Conservation (phyloP, 805 yeast species). For the Schwanniomyces yamadae region DNA sequence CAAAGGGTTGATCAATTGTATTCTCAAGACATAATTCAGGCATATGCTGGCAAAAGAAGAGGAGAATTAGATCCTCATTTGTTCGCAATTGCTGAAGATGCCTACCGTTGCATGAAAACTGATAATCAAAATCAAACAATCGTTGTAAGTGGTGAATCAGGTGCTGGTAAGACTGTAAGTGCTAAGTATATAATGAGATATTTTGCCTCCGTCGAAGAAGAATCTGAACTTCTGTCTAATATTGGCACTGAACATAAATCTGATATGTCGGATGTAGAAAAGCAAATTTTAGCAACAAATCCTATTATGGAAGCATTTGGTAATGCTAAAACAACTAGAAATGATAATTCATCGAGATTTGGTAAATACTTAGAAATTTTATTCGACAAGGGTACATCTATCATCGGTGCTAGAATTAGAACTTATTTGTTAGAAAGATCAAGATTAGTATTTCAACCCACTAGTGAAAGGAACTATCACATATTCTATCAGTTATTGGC, state of each 20-base stretch:
- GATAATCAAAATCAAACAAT: constrained; percentile 88
- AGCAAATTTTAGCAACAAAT: constrained; percentile 92
- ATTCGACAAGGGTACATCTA: constrained; percentile 70
- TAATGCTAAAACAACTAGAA: constrained; percentile 95
- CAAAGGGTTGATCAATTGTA: constrained; percentile 88
- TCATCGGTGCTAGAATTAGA: constrained; percentile 92
- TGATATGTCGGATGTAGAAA: constrained; percentile 88
- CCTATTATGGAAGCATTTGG: constrained; percentile 98
- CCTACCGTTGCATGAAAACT: constrained; percentile 89
- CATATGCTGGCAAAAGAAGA: constrained; percentile 87
- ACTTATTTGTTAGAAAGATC: constrained; percentile 92
- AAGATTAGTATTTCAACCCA: constrained; percentile 89
- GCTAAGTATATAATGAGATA: constrained; percentile 98
- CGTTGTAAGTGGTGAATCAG: constrained; percentile 96
- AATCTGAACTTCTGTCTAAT: constrained; percentile 29
- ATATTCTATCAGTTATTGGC: constrained; percentile 86
- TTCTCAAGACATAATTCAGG: constrained; percentile 89
- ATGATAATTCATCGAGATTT: constrained; percentile 95
- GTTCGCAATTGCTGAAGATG: constrained; percentile 97
- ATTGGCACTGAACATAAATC: constrained; percentile 37
- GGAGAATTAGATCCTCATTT: constrained; percentile 97
- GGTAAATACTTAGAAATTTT: constrained; percentile 94
- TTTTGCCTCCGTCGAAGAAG: constrained; percentile 86
- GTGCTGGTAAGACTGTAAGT: constrained; percentile 97
- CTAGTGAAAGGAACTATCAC: constrained; percentile 89